These are phyloP conservation scores for Mycena metata DNA, from an alignment of 768 basidiomycete genomes.

Conservation along the genomic window DNA sequence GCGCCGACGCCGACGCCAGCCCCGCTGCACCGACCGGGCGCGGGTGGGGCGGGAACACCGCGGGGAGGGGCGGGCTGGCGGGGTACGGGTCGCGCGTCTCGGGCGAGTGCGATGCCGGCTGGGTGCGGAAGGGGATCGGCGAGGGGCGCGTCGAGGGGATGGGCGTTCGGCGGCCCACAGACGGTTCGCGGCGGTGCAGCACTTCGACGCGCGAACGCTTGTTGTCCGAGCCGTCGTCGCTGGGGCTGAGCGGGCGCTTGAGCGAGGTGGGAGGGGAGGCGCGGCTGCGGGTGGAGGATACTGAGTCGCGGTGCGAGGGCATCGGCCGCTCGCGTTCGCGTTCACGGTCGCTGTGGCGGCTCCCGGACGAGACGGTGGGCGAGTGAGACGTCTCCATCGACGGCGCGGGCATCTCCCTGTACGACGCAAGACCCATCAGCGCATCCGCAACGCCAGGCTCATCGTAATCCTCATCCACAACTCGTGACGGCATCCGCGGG, in stretches of 20 bases:
- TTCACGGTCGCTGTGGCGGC: slow-evolving; percentile 62
- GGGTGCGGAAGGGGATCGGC: slow-evolving; percentile 80
- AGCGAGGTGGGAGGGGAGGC: slow-evolving; percentile 70
- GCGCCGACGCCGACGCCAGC: slow-evolving; percentile 54
- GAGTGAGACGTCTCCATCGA: slow-evolving; percentile 62
- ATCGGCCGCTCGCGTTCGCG: slow-evolving; percentile 61
- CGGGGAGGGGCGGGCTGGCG: slow-evolving; percentile 68
- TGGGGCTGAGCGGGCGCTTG: slow-evolving; percentile 80
- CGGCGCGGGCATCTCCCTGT: slow-evolving; percentile 49
- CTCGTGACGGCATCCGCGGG: slow-evolving; percentile 72
- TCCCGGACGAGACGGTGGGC: slow-evolving; percentile 70
- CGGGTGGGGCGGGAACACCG: slow-evolving; percentile 80
- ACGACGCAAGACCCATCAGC: slow-evolving; percentile 76
- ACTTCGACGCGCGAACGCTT: slow-evolving; percentile 77
- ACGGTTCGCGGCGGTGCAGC: slow-evolving; percentile 64
- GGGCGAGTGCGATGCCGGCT: slow-evolving; percentile 77
- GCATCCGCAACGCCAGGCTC: slow-evolving; percentile 89
- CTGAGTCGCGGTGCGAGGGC: slow-evolving; percentile 72
- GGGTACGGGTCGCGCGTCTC: slow-evolving; percentile 71
- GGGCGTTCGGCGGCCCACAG: slow-evolving; percentile 67
- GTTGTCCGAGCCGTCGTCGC: slow-evolving; percentile 65
- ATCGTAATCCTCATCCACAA: slow-evolving; percentile 94
- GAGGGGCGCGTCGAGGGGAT: slow-evolving; percentile 74
- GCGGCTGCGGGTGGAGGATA: slow-evolving; percentile 75
- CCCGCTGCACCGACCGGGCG: slow-evolving; percentile 73